Evolutionary conservation across 2,329 filamentous ascomycete species (phyloP), one percentile per base, ranked within the genome.

Genomic region (Xylariaceae sp.): DNA sequence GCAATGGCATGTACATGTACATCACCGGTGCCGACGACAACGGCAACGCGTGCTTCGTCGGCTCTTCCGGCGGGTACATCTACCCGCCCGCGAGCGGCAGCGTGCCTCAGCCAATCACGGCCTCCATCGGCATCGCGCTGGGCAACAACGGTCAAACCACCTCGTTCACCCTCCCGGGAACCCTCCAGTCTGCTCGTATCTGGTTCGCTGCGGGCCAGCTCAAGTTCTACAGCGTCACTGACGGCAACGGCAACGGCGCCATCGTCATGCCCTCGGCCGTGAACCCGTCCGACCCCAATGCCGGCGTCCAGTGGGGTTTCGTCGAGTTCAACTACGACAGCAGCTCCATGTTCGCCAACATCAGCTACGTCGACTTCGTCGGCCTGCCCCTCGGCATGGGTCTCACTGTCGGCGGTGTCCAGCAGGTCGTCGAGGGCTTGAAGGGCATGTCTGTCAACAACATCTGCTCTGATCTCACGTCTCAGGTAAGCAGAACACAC

Each of bases 341-440:
- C 1, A 64, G 64, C 0, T 57, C 62, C 6, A 55, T 76, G 21
- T 75, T 63, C 34, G 70, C 72, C 49, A 76, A 77, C 56, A 67
- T 77, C 42, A 72, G 67, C 37, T 76, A 72, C 45, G 74, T 77
- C 22, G 74, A 77, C 55, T 76, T 75, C 48, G 68, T 76, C 17
- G 66, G 74, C 4, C 63, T 79, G 14, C 63, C 72, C 0, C 67
- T 80, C 14, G 72, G 74, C 34, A 74, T 80, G 69, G 55, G 55
- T 0, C 61, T 79, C 12, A 64, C 62, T 0, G 61, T 67, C 11
- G 64, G 53, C 25, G 68, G 68, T 27, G 55, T 47, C 35, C 56
- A 52, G 0, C 72, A 74, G 27, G 59, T 63, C 2, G 68, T 72
- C 12, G 57, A 64, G 7, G 74, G 73, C 1, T 65, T 76, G 2